Conservation (phyloP, 106 monocot genomes). For the Ottelia alismoides region DNA sequence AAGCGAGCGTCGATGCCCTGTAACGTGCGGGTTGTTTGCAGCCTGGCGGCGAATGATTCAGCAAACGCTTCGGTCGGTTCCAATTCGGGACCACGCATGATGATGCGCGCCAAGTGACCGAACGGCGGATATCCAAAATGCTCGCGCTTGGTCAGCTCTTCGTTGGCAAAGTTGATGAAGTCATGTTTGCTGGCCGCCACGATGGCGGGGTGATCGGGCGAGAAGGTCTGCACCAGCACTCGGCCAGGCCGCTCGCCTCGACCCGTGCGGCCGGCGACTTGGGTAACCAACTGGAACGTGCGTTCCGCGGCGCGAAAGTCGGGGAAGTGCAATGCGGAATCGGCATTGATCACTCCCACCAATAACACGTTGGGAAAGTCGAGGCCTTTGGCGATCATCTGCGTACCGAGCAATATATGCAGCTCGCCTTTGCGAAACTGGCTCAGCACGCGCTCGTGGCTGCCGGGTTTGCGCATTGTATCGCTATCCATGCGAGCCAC, state of each 20-base stretch:
- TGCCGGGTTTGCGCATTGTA: too few species aligned
- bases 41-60: background rate
- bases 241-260: background rate
- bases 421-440: background rate
- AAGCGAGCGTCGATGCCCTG: too few species aligned
- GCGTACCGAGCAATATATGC: background rate
- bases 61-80: background rate
- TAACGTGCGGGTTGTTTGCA: background rate
- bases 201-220: background rate
- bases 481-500: background rate
- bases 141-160: background rate
- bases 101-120: background rate
- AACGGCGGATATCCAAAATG: background rate
- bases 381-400: background rate
- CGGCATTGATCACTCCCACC: background rate
- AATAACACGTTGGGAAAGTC: background rate
- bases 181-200: background rate
- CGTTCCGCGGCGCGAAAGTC: background rate
- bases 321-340: background rate
- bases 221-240: background rate
- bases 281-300: too few species aligned
- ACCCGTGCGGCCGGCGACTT: too few species aligned
- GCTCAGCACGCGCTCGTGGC: too few species aligned
- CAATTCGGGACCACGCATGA: background rate
- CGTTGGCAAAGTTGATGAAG: background rate